A percentile compares a stretch with the other conserved stretches of the same genome.
phyloP scores from a whole-genome alignment of 306 rosid genomes.

The Vigna unguiculata region DNA sequence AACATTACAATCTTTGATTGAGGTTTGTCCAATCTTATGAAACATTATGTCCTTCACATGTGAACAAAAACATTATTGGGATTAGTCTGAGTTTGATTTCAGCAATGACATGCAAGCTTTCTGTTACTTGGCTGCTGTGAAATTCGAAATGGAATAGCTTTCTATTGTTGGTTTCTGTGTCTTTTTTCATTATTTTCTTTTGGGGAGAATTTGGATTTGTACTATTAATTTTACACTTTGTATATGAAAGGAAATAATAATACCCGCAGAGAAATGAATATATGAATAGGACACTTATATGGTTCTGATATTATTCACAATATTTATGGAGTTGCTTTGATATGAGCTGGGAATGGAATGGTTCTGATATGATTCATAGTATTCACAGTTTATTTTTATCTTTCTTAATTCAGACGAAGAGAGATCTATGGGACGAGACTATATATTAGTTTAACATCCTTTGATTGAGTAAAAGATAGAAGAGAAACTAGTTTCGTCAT shows the following conservation, averaged over 20 bases:
- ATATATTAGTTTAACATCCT: no score
- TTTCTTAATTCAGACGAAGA: no score
- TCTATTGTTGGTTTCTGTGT: neutral
- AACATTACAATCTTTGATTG: neutral
- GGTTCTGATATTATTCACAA: neutral
- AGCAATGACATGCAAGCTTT: neutral
- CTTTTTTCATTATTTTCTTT: neutral
- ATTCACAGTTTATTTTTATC: no score
- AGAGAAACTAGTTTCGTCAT: no score
- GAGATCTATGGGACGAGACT: no score
- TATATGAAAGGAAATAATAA: neutral
- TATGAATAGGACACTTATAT: neutral
- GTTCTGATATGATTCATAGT: no score
- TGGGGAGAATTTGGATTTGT: neutral
- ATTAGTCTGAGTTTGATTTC: neutral
- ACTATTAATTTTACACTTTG: neutral
- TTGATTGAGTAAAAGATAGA: no score
- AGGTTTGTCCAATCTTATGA: no score
- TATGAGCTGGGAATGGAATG: neutral
- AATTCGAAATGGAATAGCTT: neutral
- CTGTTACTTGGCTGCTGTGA: neutral
- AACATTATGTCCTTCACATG: neutral
- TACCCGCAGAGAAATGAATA: slow-evolving; percentile 12
- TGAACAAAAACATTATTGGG: neutral
- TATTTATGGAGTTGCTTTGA: neutral